These are phyloP conservation scores for Eudorina sp. DNA, from an alignment of 139 green algal species.

Conservation along the genomic window DNA sequence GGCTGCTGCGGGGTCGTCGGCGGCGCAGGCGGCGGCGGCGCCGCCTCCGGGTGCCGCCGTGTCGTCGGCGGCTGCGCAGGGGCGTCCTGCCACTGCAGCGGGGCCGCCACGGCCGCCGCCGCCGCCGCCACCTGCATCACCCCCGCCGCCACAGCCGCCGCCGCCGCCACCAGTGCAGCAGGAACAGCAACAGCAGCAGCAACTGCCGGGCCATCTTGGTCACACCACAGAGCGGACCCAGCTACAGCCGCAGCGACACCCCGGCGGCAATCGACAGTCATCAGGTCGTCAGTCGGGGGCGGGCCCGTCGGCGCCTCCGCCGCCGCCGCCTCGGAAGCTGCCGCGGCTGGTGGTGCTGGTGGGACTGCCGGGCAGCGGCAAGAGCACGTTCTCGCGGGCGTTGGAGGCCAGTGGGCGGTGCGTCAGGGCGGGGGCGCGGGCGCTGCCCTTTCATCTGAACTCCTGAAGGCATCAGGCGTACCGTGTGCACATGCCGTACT, in stretches of 20 bases:
- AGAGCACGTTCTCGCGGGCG: slow-evolving; percentile 55
- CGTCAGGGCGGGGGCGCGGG: neutral
- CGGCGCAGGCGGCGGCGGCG: neutral
- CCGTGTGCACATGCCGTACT: neutral
- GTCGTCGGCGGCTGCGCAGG: too few relatives aligned
- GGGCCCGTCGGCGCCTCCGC: neutral
- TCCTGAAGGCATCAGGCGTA: neutral
- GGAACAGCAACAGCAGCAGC: slow-evolving; percentile 25
- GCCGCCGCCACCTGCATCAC: slow-evolving; percentile 18
- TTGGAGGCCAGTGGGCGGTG: slow-evolving; percentile 52
- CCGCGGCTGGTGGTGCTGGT: slow-evolving; percentile 49
- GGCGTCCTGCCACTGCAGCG: too few relatives aligned
- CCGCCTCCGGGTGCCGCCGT: too few relatives aligned
- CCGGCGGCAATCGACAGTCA: too few relatives aligned
- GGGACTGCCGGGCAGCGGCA: slow-evolving; percentile 61
- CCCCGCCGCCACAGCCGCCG: slow-evolving; percentile 14
- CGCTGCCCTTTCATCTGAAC: neutral
- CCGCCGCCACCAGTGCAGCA: neutral
- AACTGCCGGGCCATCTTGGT: neutral
- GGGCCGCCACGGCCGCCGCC: too few relatives aligned
- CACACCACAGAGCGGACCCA: slow-evolving; percentile 1
- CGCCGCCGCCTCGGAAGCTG: neutral
- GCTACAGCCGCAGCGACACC: slow-evolving; percentile 1
- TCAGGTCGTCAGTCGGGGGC: too few relatives aligned
- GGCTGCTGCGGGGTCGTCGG: neutral